These are phyloP conservation scores for Neurospora sp. DNA, from an alignment of 495 filamentous ascomycete genomes.

Conservation along the genomic window DNA sequence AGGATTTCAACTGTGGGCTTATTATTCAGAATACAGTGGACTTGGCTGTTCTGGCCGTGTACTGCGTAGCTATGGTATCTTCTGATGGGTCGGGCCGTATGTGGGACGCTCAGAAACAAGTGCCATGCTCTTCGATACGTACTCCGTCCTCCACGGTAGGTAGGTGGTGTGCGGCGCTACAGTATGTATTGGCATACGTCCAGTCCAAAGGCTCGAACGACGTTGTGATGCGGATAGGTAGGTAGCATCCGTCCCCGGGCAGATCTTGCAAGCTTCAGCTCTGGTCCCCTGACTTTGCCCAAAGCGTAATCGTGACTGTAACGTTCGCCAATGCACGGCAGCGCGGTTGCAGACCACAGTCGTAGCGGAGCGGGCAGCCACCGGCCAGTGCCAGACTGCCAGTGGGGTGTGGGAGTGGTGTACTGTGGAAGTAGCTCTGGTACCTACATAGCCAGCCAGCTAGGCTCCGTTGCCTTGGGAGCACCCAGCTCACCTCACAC, in stretches of 20 bases:
- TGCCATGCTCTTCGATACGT: not conserved
- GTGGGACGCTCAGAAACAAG: not conserved
- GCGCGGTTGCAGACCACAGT: conserved; percentile 10
- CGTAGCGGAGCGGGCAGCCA: conserved; percentile 22
- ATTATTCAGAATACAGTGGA: not conserved
- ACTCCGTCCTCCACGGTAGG: not conserved
- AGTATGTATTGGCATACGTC: not conserved
- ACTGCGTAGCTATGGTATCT: not conserved
- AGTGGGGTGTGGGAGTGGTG: not conserved
- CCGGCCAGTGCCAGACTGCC: conserved; percentile 18
- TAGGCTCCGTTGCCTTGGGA: not conserved
- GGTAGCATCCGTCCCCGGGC: conserved; percentile 17
- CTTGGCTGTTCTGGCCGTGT: not conserved
- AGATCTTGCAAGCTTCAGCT: conserved; percentile 23
- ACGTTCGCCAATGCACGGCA: conserved; percentile 22
- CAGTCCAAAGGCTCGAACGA: not conserved
- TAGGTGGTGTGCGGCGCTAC: not conserved
- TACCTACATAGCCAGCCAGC: not conserved
- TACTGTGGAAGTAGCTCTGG: not conserved
- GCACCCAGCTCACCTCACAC: too few species aligned
- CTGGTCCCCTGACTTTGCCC: conserved; percentile 26
- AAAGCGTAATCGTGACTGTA: conserved; percentile 28
- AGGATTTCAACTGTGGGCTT: not conserved
- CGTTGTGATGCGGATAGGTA: conserved; percentile 9
- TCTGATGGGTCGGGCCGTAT: not conserved